Evolutionary conservation across 148 eudicot genomes (phyloP), one percentile per base, ranked within the genome.

Genomic region (Camellia sinensis): DNA sequence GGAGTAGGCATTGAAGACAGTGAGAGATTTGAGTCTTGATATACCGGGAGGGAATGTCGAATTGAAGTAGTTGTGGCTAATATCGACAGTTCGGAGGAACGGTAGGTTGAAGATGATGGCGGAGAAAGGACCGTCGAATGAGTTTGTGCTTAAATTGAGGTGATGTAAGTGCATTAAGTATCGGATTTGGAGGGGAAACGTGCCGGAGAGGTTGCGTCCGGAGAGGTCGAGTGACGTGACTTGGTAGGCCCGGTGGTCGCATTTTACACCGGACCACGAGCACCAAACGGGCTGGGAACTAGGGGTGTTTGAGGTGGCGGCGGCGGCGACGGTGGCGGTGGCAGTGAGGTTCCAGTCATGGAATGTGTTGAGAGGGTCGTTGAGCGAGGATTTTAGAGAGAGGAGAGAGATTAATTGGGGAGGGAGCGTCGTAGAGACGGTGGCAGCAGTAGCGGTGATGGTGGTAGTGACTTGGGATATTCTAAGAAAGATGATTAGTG

Each of bases 241-340:
- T 14, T 79, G 84, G 56, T 56, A 75, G 15, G 86, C 75, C 3
- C 71, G 45, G 10, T 9, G 82, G 76, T 85, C 87, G 69, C 99
- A 96, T 73, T 82, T 82, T 74, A 96, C 73, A 2, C 99, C 98
- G 18, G 93, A 85, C 99, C 99, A 96, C 3, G 88, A 78, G 67
- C 99, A 96, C 97, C 89, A 86, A 67, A 82, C 75, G 61, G 93
- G 88, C 22, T 59, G 67, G 6, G 56, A 77, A n/a, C 79, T 85
- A 19, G 84, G 76, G 3, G 78, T 0, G 2, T 21, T 67, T 0
- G 88, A 67, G n/a, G 80, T 53, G 22, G 60, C 57, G 15, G 81
- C 59, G 53, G 87, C 19, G 6, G 37, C 54, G 22, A 88, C 54
- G 22, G 60, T 61, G n/a, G 81, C 54, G 22, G 60, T 61, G n/a